phyloP scores from a whole-genome alignment of 2,329 filamentous ascomycete species.

The Pseudofabraea citricarpa region DNA sequence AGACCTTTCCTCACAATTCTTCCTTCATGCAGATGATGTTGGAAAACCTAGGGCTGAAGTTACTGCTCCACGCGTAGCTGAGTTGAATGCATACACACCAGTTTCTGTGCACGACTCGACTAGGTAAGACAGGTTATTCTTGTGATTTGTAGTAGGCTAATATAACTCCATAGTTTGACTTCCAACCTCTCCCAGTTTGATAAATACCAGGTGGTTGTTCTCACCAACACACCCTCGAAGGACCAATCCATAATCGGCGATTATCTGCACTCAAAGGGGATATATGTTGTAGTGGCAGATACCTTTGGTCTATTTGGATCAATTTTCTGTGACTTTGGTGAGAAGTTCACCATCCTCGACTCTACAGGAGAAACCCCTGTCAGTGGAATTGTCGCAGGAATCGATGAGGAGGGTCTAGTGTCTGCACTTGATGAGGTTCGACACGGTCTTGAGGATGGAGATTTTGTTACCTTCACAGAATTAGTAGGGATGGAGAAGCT shows the following conservation, averaged over 20 bases:
- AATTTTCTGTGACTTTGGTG: slow-evolving; percentile 96
- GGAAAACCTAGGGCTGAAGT: slow-evolving; percentile 86
- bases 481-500: slow-evolving; percentile 86
- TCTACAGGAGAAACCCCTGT: slow-evolving; percentile 84
- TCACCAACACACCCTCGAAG: slow-evolving; percentile 78
- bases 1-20: slow-evolving; percentile 96
- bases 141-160: slow-evolving; percentile 10
- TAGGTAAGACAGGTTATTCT: slow-evolving; percentile 34
- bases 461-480: slow-evolving; percentile 93
- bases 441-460: slow-evolving; percentile 92
- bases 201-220: slow-evolving; percentile 86
- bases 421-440: slow-evolving; percentile 92
- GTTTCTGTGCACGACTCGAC: slow-evolving; percentile 68
- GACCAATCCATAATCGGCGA: slow-evolving; percentile 82
- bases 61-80: slow-evolving; percentile 83
- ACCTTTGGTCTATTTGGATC: slow-evolving; percentile 92
- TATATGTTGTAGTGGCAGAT: slow-evolving; percentile 83
- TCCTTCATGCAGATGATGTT: slow-evolving; percentile 81
- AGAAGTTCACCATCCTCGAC: slow-evolving; percentile 87
- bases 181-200: slow-evolving; percentile 77
- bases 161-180: slow-evolving; percentile 50
- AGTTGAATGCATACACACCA: slow-evolving; percentile 95
- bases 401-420: slow-evolving; percentile 85
- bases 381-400: slow-evolving; percentile 83
- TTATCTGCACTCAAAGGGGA: slow-evolving; percentile 90